Evolutionary conservation across 305 asterid species (phyloP), one percentile per base, ranked within the genome.

Genomic region (Solanum hybrid): DNA sequence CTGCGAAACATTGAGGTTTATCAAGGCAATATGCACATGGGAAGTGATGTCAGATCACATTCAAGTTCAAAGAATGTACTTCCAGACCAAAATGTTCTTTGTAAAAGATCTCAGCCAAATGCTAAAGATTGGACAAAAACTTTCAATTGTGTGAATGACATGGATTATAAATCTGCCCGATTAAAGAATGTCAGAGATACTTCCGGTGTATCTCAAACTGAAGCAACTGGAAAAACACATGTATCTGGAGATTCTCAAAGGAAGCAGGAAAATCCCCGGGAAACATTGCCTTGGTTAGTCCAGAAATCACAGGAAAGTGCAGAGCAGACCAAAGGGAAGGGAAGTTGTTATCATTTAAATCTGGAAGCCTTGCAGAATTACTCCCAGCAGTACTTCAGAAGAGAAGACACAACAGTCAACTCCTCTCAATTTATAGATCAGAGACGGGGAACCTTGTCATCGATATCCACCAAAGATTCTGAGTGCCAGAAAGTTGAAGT

Each of bases 351-450:
- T 89, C 93, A 94, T 77, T 93, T 95, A 96, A 95, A 95, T 93
- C 92, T 95, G n/a, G 95, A 95, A 81, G 94, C 97, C 29, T 90
- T 96, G 94, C 96, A 94, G 90, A 90, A 91, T 79, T 86, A 86
- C 72, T 94, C 97, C 85, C 93, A 90, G 71, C 93, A 88, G 27
- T 96, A 93, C 86, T 95, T 96, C 86, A 90, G 87, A 87, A 94
- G 87, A 89, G 89, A 90, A 66, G 93, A 90, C 90, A 78, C 10
- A 2, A 72, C 92, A 10, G 88, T 91, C 75, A 90, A 78, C 11
- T 42, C 93, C 86, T 80, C 91, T 27, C 90, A 60, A 71, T 73
- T 73, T 64, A 86, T 87, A 85, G 89, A 88, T 78, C 93, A 86
- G 92, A 91, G 92, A 60, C 89, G 17, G 85, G 95, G 91, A 84